A percentile compares a stretch with the other conserved stretches of the same genome.
phyloP scores from a whole-genome alignment of 139 green algal genomes.

The Picochlorum sp. region DNA sequence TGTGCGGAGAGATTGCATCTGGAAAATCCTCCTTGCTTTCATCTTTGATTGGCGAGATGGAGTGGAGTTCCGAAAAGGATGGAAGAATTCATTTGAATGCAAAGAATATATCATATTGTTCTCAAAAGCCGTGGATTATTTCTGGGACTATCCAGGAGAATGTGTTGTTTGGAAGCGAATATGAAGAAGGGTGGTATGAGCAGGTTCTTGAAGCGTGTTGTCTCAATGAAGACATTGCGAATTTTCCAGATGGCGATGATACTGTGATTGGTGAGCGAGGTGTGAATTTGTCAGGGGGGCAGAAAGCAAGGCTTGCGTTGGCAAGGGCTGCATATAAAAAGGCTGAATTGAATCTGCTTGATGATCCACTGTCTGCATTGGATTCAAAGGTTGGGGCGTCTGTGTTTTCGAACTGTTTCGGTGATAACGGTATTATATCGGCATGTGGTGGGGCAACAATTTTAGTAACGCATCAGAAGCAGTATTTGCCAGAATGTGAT shows the following conservation, averaged over 20 bases:
- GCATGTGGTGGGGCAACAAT: slow-evolving; percentile 49
- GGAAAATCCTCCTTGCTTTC: slow-evolving; percentile 73
- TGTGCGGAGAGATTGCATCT: slow-evolving; percentile 53
- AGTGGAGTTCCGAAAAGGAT: slow-evolving; percentile 15
- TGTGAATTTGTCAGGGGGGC: slow-evolving; percentile 74
- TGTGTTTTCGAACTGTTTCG: slow-evolving; percentile 65
- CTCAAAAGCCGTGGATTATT: slow-evolving; percentile 72
- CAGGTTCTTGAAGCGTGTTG: slow-evolving; percentile 47
- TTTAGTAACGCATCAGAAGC: slow-evolving; percentile 82
- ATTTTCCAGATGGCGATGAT: slow-evolving; percentile 62
- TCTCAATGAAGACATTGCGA: slow-evolving; percentile 60
- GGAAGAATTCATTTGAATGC: slow-evolving; percentile 38
- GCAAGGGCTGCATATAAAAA: slow-evolving; percentile 63
- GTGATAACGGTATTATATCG: slow-evolving; percentile 46
- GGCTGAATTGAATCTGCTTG: slow-evolving; percentile 63
- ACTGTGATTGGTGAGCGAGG: slow-evolving; percentile 85
- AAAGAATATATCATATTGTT: slow-evolving; percentile 57
- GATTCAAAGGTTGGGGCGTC: slow-evolving; percentile 63
- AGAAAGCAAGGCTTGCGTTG: slow-evolving; percentile 69
- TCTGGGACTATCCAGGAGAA: slow-evolving; percentile 64
- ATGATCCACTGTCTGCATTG: slow-evolving; percentile 82
- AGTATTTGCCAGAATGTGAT: slow-evolving; percentile 77
- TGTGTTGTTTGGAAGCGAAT: slow-evolving; percentile 57
- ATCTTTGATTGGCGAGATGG: slow-evolving; percentile 70
- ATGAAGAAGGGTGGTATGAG: slow-evolving; percentile 47